A percentile compares a stretch with the other conserved stretches of the same genome.
Evolutionary conservation across 1,284 basidiomycete species (phyloP).

Genomic region (Boletus holoroseus): DNA sequence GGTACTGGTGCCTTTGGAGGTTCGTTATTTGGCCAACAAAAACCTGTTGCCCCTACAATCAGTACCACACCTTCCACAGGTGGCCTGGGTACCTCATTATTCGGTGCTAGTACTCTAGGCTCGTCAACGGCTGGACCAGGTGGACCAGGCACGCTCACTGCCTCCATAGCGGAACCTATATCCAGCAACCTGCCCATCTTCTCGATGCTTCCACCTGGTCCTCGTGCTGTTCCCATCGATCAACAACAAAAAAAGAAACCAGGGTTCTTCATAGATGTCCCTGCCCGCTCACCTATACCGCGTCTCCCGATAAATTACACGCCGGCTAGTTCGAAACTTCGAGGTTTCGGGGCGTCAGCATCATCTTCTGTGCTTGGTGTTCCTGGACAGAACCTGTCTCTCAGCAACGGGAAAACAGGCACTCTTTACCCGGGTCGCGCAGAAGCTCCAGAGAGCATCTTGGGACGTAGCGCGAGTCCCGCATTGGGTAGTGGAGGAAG

Average conservation of each 20-base stretch:
- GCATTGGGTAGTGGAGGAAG: conserved; percentile 63
- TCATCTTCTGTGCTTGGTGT: conserved; percentile 32
- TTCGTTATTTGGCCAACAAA: conserved; percentile 41
- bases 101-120: conserved; percentile 43
- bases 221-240: conserved; percentile 56
- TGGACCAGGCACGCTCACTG: conserved; percentile 59
- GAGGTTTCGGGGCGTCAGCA: conserved; percentile 58
- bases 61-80: conserved; percentile 38
- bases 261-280: conserved; percentile 64
- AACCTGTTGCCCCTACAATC: conserved; percentile 36
- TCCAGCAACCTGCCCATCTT: conserved; percentile 77
- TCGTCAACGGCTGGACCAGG: conserved; percentile 38
- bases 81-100: conserved; percentile 42
- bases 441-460: conserved; percentile 49
- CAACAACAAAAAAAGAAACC: conserved; percentile 65
- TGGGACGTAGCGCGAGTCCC: conserved; percentile 63
- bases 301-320: conserved; percentile 57
- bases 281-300: conserved; percentile 59
- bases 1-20: conserved; percentile 33
- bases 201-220: conserved; percentile 64
- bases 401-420: conserved; percentile 49
- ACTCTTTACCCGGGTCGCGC: conserved; percentile 47
- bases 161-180: conserved; percentile 89
- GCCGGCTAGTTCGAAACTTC: conserved; percentile 60
- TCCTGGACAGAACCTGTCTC: conserved; percentile 37